Evolutionary conservation across 495 filamentous ascomycete genomes (phyloP).

Genomic region (Amniculicola lignicola): DNA sequence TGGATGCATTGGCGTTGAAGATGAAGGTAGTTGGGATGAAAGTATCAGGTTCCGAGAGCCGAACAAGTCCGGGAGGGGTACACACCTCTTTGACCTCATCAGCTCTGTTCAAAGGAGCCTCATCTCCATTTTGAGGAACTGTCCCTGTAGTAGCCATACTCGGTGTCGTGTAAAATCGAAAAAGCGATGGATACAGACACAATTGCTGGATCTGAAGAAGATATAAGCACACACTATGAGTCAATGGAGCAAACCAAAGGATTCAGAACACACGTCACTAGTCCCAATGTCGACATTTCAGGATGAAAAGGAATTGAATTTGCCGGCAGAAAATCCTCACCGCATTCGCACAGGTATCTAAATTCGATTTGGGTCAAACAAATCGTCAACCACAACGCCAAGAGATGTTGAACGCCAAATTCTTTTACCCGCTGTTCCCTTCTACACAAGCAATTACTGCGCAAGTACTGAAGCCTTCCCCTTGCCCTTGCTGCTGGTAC

Average conservation of each 20-base stretch:
- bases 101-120: slow-evolving; percentile 44
- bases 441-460: too few relatives aligned
- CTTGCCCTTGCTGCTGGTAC: slow-evolving; percentile 13
- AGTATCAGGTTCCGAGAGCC: background rate
- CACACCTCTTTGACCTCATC: slow-evolving; percentile 57
- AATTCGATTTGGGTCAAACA: background rate
- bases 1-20: too few relatives aligned
- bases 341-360: slow-evolving; percentile 17
- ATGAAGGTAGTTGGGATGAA: too few relatives aligned
- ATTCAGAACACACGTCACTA: slow-evolving; percentile 11
- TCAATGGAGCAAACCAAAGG: too few relatives aligned
- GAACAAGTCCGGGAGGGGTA: background rate
- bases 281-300: slow-evolving; percentile 42
- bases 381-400: too few relatives aligned
- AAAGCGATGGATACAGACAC: background rate
- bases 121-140: background rate
- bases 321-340: slow-evolving; percentile 20
- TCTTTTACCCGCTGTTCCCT: too few relatives aligned
- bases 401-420: too few relatives aligned
- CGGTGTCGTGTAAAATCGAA: background rate
- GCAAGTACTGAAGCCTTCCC: slow-evolving; percentile 13
- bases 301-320: slow-evolving; percentile 3
- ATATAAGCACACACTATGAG: too few relatives aligned
- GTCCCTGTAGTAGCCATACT: slow-evolving; percentile 8
- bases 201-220: too few relatives aligned